Percentiles rank a stretch among this genome's conserved stretches.
Evolutionary conservation across 371 early-diverging fungal genomes (phyloP).

Genomic region (Sporodiniella umbellata): DNA sequence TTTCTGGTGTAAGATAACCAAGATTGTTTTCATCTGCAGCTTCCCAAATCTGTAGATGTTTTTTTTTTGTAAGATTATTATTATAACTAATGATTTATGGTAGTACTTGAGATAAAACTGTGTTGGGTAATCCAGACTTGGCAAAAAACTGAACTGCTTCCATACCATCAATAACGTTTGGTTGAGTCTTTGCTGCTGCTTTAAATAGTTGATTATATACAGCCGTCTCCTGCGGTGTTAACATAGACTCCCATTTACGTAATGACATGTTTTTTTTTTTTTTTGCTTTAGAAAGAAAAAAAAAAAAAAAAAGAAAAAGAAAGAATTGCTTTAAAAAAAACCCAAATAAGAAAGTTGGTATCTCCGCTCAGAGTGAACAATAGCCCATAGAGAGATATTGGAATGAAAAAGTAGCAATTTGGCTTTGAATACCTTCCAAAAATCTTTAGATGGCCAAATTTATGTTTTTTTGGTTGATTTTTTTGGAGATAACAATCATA

Average conservation of each 20-base stretch:
- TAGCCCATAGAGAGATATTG: too few species aligned
- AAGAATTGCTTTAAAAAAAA: neutral
- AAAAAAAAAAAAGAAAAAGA: constrained; percentile 3
- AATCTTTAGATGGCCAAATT: too few species aligned
- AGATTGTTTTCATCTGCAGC: constrained; percentile 26
- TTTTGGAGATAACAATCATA: too few species aligned
- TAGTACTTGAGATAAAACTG: constrained; percentile 63
- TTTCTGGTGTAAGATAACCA: constrained; percentile 26
- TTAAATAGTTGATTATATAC: constrained; percentile 63
- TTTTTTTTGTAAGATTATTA: neutral
- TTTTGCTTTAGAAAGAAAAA: neutral
- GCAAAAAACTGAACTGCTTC: constrained; percentile 78
- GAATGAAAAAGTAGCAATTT: too few species aligned
- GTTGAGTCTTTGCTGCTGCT: constrained; percentile 53
- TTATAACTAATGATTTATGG: neutral
- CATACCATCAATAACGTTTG: constrained; percentile 60
- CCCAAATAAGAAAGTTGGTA: neutral
- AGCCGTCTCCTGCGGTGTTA: constrained; percentile 60
- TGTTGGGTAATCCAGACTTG: constrained; percentile 66
- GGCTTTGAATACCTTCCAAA: too few species aligned
- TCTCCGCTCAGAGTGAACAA: neutral
- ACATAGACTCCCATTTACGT: constrained; percentile 23
- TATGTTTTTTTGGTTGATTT: too few species aligned
- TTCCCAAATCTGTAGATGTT: constrained; percentile 25
- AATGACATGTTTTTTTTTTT: constrained; percentile 2